Conservation (phyloP, 1,139 yeast species). For the Candida glucosophila region DNA sequence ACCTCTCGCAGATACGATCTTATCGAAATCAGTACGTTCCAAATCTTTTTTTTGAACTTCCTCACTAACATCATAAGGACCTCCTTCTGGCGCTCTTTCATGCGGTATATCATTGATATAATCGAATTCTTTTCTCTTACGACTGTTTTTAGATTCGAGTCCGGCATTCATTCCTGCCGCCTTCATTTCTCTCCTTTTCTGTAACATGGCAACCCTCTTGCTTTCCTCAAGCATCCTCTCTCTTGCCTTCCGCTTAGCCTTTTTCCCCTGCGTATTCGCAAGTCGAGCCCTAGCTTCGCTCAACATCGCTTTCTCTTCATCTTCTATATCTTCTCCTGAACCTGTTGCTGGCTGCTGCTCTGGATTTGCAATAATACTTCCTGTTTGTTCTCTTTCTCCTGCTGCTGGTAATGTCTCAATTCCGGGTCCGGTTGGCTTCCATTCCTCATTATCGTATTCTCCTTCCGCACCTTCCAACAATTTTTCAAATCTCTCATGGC, state of each 20-base stretch:
- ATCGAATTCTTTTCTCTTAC: constrained; percentile 54
- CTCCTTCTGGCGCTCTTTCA: constrained; percentile 61
- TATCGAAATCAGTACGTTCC: constrained; percentile 36
- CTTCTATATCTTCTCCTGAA: constrained; percentile 71
- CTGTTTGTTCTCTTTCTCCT: constrained; percentile 29
- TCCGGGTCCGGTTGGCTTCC: constrained; percentile 46
- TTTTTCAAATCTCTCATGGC: constrained; percentile 80
- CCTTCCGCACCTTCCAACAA: constrained; percentile 51
- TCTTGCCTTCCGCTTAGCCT: constrained; percentile 84
- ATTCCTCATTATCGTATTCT: constrained; percentile 16
- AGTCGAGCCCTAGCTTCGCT: constrained; percentile 89
- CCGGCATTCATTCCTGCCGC: constrained; percentile 71
- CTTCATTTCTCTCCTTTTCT: constrained; percentile 76
- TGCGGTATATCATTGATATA: constrained; percentile 79
- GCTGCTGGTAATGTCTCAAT: constrained; percentile 44
- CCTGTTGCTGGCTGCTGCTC: constrained; percentile 83
- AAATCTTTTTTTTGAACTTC: constrained; percentile 40
- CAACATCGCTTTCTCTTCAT: constrained; percentile 86
- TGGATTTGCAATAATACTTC: constrained; percentile 44
- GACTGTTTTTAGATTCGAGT: constrained; percentile 42
- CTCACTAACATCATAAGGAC: constrained; percentile 58
- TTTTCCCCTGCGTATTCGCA: constrained; percentile 90
- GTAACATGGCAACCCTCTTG: constrained; percentile 64
- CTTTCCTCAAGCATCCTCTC: constrained; percentile 74
- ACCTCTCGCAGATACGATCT: constrained; percentile 40